phyloP scores from a whole-genome alignment of 495 filamentous ascomycete genomes.

The Aspergillus kassunensis region DNA sequence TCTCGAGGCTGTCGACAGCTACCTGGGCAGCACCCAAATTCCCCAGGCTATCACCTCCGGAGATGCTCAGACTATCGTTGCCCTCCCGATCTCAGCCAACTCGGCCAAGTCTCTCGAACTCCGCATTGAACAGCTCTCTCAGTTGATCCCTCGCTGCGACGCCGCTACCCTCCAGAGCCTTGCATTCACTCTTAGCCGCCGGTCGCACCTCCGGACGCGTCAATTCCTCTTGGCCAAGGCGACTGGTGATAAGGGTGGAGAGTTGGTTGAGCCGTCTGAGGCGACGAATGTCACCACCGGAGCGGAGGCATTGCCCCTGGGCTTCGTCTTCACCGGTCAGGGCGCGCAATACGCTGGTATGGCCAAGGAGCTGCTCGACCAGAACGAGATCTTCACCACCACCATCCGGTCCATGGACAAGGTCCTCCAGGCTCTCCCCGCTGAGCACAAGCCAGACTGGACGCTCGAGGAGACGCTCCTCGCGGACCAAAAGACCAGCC shows the following conservation, averaged over 20 bases:
- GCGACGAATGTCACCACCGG: background rate
- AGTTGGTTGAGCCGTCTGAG: no score
- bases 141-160: no score
- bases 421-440: background rate
- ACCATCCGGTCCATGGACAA: conserved; percentile 23
- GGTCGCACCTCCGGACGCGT: no score
- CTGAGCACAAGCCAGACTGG: background rate
- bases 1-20: conserved; percentile 1
- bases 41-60: background rate
- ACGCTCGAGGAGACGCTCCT: conserved; percentile 3
- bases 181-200: no score
- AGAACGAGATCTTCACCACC: conserved; percentile 25
- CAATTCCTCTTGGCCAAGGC: no score
- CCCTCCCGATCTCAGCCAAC: background rate
- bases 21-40: background rate
- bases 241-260: no score
- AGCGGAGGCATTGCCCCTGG: background rate
- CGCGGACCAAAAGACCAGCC: background rate
- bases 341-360: background rate
- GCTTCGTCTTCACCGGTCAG: conserved; percentile 6
- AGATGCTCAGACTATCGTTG: background rate
- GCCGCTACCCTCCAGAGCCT: no score
- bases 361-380: background rate
- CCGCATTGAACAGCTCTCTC: no score
- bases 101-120: background rate